phyloP scores from a whole-genome alignment of 2,329 filamentous ascomycete species.

The Aspergillus oerlinghausenensis region DNA sequence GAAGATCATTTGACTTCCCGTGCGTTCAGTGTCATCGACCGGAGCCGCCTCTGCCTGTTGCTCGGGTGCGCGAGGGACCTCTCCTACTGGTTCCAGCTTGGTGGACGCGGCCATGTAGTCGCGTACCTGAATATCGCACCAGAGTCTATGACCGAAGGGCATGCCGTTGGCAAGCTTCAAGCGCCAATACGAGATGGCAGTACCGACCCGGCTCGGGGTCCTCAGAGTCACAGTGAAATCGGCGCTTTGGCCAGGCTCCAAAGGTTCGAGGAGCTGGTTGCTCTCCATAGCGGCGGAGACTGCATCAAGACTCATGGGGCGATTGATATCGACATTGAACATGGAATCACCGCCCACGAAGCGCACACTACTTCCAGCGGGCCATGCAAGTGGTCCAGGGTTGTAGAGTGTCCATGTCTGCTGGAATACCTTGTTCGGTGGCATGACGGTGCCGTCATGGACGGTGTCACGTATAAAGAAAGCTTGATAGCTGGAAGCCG shows the following conservation, averaged over 20 bases:
- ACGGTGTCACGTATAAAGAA: constrained; percentile 75
- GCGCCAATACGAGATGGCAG: constrained; percentile 93
- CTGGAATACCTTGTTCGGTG: constrained; percentile 69
- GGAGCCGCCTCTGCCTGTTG: constrained; percentile 29
- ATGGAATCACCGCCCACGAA: constrained; percentile 95
- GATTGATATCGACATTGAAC: constrained; percentile 79
- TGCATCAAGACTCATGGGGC: constrained; percentile 71
- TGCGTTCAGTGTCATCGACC: constrained; percentile 33
- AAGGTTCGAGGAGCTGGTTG: constrained; percentile 64
- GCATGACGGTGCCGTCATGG: constrained; percentile 68
- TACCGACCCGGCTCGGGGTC: constrained; percentile 70
- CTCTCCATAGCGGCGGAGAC: constrained; percentile 78
- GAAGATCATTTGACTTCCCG: constrained; percentile 81
- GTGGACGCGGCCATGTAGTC: constrained; percentile 13
- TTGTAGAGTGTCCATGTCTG: constrained; percentile 93
- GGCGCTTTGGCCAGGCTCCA: constrained; percentile 69
- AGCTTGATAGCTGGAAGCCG: constrained; percentile 45
- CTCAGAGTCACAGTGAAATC: constrained; percentile 82
- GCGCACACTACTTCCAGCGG: constrained; percentile 80
- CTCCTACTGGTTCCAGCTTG: constrained; percentile 7
- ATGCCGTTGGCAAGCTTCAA: constrained; percentile 74
- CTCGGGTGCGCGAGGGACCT: constrained; percentile 17
- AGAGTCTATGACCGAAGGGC: constrained; percentile 88
- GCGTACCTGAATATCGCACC: constrained; percentile 80
- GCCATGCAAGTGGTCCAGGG: constrained; percentile 74